These are phyloP conservation scores for Paraphysoderma sedebokerense DNA, from an alignment of 371 early-diverging fungal genomes.

Conservation along the genomic window DNA sequence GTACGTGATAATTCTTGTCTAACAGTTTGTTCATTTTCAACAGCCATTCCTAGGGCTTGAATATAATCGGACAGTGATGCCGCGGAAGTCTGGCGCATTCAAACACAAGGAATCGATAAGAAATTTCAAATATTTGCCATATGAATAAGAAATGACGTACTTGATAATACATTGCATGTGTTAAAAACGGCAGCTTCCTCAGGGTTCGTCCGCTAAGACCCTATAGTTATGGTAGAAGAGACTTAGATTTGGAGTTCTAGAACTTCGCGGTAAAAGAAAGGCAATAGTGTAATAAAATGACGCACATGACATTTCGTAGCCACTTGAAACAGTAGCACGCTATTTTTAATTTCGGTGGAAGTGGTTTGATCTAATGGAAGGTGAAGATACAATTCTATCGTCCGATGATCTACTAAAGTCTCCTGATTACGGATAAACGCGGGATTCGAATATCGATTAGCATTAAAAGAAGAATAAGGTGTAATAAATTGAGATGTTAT, in stretches of 20 bases:
- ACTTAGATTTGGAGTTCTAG: constrained; percentile 2
- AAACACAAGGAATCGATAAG: too few species aligned
- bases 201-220: constrained; percentile 25
- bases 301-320: not conserved
- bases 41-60: too few species aligned
- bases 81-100: too few species aligned
- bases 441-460: constrained; percentile 12
- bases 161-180: too few species aligned
- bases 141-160: too few species aligned
- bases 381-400: constrained; percentile 1
- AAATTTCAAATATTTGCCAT: too few species aligned
- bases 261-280: not conserved
- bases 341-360: constrained; percentile 1
- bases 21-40: too few species aligned
- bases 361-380: not conserved
- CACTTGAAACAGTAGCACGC: not conserved
- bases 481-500: not conserved
- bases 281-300: not conserved
- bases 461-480: constrained; percentile 3
- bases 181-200: constrained; percentile 28
- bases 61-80: too few species aligned
- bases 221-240: constrained; percentile 2
- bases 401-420: constrained; percentile 7
- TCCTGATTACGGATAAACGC: constrained; percentile 14
- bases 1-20: too few species aligned